phyloP scores from a whole-genome alignment of 1,284 basidiomycete genomes.

The Apiotrichum brassicae region DNA sequence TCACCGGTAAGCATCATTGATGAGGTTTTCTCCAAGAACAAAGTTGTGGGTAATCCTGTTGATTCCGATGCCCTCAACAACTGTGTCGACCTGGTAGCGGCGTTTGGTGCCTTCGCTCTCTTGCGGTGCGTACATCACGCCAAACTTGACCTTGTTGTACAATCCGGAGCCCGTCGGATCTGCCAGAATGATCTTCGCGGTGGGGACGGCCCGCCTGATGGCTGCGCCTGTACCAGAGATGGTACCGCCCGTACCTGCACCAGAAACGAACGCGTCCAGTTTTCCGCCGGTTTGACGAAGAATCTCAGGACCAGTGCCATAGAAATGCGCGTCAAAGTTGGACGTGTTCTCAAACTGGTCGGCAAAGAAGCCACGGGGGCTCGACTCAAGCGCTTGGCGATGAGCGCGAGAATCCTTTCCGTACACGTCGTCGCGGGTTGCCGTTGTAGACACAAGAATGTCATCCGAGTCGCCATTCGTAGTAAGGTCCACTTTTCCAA shows the following conservation, averaged over 20 bases:
- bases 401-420: background rate
- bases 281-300: constrained; percentile 83
- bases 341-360: constrained; percentile 94
- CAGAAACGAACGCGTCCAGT: constrained; percentile 84
- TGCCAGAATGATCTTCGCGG: constrained; percentile 67
- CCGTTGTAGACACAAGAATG: constrained; percentile 54
- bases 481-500: constrained; percentile 53
- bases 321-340: constrained; percentile 83
- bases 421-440: constrained; percentile 48
- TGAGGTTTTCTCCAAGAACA: constrained; percentile 66
- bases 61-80: constrained; percentile 65
- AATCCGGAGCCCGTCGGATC: constrained; percentile 90
- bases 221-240: constrained; percentile 78
- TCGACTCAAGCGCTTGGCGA: constrained; percentile 19
- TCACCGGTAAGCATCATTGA: constrained; percentile 82
- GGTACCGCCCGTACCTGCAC: constrained; percentile 94
- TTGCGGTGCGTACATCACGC: constrained; percentile 86
- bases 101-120: constrained; percentile 94
- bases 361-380: constrained; percentile 58
- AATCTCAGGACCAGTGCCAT: constrained; percentile 90
- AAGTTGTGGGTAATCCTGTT: constrained; percentile 67
- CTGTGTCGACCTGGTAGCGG: constrained; percentile 70
- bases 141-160: constrained; percentile 88
- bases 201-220: constrained; percentile 53
- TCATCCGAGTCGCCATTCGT: constrained; percentile 28